Base-by-base conservation (phyloP, 2,329 filamentous ascomycete species). In the Tolypocladium inflatum region DNA sequence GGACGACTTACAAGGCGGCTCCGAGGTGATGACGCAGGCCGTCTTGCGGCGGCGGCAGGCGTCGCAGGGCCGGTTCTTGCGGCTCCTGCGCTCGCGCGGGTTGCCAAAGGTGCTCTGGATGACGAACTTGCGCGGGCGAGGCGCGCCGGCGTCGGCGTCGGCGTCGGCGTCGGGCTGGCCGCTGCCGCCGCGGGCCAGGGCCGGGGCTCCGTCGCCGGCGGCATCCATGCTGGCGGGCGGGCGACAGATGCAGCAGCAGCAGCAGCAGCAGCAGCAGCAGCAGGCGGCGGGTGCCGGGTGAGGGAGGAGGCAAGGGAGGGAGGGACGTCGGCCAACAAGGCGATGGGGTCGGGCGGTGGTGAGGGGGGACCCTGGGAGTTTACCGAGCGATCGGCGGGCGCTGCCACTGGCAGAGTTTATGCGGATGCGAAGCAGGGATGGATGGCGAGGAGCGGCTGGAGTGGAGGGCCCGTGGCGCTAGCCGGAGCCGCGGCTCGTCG, bases 51-150 rank as follows among this genome's bases (percentile, higher is more conserved):
- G 68, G 10, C 76, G 73, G 61, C 76, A 78, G 13, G 71, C 69
- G 64, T 78, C 76, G 60, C 76, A 79, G 2, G 76, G 76, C 33
- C 75, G 70, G 58, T 75, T 75, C 65, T 78, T 78, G 58, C 76
- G 73, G 63, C 76, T 78, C 57, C 76, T 64, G 39, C 70, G 72
- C 62, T 72, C 67, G 55, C 74, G 65, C 23, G 74, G 68, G 51
- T 66, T 67, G 59, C 74, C 74, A 63, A 75, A 75, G 60, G 72
- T 72, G 64, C 73, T 76, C 59, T 74, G 71, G 55, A 76, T 71
- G 59, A 68, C 72, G 63, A 75, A 76, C 58, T 71, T 73, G 63
- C 74, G 74, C 55, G 66, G 35, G 11, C 58, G 26, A 8, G 45
- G 55, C 35, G 37, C 15, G 52, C 17, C 53, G 38, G 39, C 3